These are phyloP conservation scores for Chaetomium globosum DNA, from an alignment of 2,329 filamentous ascomycete genomes.

Conservation along the genomic window DNA sequence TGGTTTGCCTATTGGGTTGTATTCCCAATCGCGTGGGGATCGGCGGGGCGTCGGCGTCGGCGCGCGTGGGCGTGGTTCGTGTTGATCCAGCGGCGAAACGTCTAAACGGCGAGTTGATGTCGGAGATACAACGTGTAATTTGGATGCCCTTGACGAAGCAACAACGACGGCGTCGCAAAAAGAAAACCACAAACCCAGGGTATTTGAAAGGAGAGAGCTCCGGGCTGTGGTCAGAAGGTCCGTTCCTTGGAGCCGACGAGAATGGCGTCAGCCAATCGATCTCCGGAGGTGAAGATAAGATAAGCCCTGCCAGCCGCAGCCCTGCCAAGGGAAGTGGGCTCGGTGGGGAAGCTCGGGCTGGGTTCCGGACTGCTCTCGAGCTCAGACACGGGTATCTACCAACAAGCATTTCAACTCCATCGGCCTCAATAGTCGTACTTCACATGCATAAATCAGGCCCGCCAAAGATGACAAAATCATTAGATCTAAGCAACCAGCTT, in stretches of 20 bases:
- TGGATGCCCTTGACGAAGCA: background rate
- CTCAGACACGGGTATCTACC: too few species aligned
- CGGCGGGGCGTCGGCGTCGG: background rate
- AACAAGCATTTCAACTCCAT: too few species aligned
- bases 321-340: background rate
- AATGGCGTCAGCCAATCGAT: slow-evolving; percentile 25
- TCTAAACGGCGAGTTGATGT: background rate
- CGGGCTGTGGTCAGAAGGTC: background rate
- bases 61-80: background rate
- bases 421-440: too few species aligned
- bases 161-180: background rate
- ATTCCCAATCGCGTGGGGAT: slow-evolving; percentile 3
- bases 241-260: background rate
- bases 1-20: background rate
- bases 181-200: background rate
- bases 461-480: background rate
- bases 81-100: background rate
- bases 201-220: background rate
- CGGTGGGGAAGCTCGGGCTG: background rate
- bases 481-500: slow-evolving; percentile 5
- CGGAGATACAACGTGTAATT: background rate
- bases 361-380: background rate
- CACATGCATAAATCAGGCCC: too few species aligned
- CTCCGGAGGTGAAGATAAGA: slow-evolving; percentile 16
- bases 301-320: slow-evolving; percentile 19